Conservation (phyloP, 768 basidiomycete species). For the Hericium coralloides region DNA sequence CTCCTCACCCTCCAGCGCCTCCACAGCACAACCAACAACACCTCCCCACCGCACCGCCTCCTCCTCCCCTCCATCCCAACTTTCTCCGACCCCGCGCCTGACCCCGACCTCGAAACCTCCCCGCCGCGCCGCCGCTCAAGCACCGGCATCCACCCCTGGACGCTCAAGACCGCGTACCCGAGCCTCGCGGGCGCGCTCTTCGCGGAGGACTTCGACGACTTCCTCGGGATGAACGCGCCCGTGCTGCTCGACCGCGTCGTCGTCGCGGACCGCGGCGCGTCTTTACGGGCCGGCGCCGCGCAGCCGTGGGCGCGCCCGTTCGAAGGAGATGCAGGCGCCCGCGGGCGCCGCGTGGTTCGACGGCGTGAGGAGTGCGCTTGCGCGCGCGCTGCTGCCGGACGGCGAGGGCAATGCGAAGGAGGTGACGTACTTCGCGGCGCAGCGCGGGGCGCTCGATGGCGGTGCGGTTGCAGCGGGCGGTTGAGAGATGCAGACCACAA, state of each 20-base stretch:
- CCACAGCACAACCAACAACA: slow-evolving; percentile 51
- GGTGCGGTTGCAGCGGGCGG: slow-evolving; percentile 27
- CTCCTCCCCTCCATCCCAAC: slow-evolving; percentile 64
- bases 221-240: slow-evolving; percentile 54
- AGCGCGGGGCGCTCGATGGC: slow-evolving; percentile 37
- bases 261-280: slow-evolving; percentile 60
- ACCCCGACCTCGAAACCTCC: slow-evolving; percentile 18
- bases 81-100: slow-evolving; percentile 36
- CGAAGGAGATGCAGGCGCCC: slow-evolving; percentile 22
- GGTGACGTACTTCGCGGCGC: slow-evolving; percentile 17
- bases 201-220: slow-evolving; percentile 71
- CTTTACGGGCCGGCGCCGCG: slow-evolving; percentile 2
- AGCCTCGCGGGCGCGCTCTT: slow-evolving; percentile 52
- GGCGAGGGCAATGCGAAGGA: slow-evolving; percentile 1
- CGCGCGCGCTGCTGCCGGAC: slow-evolving; percentile 17
- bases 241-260: slow-evolving; percentile 72
- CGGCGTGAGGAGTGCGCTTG: slow-evolving; percentile 34
- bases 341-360: slow-evolving; percentile 32
- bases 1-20: slow-evolving; percentile 72
- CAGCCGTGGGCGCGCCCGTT: slow-evolving; percentile 8
- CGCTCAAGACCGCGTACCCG: slow-evolving; percentile 66
- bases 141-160: slow-evolving; percentile 17
- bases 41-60: slow-evolving; percentile 35
- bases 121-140: slow-evolving; percentile 23
- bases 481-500: slow-evolving; percentile 49